Evolutionary conservation across 2,329 filamentous ascomycete genomes (phyloP).

Genomic region (Neoscytalidium dimidiatum): DNA sequence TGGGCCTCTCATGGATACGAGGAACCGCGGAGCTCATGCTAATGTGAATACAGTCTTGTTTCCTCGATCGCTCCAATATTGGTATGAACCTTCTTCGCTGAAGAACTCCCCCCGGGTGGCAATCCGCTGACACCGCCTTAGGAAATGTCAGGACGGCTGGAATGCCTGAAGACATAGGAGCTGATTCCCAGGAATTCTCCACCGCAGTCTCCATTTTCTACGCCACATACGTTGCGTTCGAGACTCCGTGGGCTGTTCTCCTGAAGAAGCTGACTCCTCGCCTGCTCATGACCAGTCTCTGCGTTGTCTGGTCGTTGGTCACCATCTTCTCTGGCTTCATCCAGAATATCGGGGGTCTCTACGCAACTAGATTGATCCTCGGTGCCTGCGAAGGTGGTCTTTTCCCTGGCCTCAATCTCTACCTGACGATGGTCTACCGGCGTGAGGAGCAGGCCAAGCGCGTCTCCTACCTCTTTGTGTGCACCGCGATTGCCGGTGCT

Average conservation of each 20-base stretch:
- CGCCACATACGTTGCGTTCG: conserved; percentile 53
- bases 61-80: conserved; percentile 58
- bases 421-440: conserved; percentile 44
- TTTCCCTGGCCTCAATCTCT: conserved; percentile 43
- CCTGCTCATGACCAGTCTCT: conserved; percentile 41
- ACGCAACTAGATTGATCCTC: conserved; percentile 41
- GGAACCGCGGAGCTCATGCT: not conserved
- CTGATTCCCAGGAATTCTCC: conserved; percentile 46
- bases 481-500: conserved; percentile 33
- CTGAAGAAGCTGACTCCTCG: conserved; percentile 50
- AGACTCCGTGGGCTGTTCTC: conserved; percentile 49
- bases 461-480: conserved; percentile 44
- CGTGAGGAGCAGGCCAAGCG: conserved; percentile 45
- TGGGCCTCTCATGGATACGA: not conserved
- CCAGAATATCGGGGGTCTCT: conserved; percentile 42
- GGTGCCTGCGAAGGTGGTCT: conserved; percentile 29
- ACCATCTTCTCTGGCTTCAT: conserved; percentile 53
- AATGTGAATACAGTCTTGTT: conserved; percentile 38
- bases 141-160: conserved; percentile 52
- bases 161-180: conserved; percentile 49
- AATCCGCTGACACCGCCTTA: conserved; percentile 18
- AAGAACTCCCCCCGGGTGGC: not conserved
- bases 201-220: conserved; percentile 55
- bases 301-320: conserved; percentile 51
- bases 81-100: conserved; percentile 30